Evolutionary conservation across 352 stramenopile genomes (phyloP).

Genomic region (Aphanomyces euteiches): DNA sequence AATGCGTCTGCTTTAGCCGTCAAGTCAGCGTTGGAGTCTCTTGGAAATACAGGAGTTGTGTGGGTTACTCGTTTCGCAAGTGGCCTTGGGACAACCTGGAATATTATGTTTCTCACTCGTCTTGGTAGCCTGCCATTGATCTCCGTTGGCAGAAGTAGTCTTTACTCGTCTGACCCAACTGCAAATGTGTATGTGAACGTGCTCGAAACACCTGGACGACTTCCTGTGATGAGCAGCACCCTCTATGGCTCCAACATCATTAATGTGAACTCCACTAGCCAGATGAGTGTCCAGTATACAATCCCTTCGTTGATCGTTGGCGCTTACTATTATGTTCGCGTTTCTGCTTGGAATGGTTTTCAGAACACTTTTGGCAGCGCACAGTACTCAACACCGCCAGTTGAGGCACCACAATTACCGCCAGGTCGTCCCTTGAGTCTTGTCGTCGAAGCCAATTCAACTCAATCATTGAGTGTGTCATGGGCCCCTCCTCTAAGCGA

Average conservation of each 20-base stretch:
- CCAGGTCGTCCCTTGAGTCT: constrained; percentile 53
- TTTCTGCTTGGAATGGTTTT: constrained; percentile 93
- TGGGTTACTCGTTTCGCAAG: constrained; percentile 48
- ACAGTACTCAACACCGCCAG: constrained; percentile 74
- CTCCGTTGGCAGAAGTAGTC: neutral
- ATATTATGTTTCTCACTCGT: constrained; percentile 59
- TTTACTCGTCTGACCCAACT: constrained; percentile 45
- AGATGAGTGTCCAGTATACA: constrained; percentile 36
- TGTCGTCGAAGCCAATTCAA: constrained; percentile 41
- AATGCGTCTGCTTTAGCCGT: constrained; percentile 57
- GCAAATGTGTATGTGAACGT: constrained; percentile 42
- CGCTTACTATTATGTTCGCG: constrained; percentile 78
- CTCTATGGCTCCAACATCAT: constrained; percentile 62
- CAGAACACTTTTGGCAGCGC: constrained; percentile 76
- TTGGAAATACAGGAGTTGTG: constrained; percentile 47
- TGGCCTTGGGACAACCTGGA: constrained; percentile 51
- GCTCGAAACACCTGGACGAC: constrained; percentile 39
- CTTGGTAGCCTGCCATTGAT: constrained; percentile 60
- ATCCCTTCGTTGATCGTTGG: constrained; percentile 39
- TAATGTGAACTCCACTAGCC: constrained; percentile 33
- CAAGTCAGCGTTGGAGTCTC: constrained; percentile 44
- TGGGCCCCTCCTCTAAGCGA: constrained; percentile 59
- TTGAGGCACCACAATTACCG: constrained; percentile 37
- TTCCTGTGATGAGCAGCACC: constrained; percentile 76
- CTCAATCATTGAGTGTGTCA: constrained; percentile 38